Conservation (phyloP, 345 rosid genomes). For the Sapria himalayana region DNA sequence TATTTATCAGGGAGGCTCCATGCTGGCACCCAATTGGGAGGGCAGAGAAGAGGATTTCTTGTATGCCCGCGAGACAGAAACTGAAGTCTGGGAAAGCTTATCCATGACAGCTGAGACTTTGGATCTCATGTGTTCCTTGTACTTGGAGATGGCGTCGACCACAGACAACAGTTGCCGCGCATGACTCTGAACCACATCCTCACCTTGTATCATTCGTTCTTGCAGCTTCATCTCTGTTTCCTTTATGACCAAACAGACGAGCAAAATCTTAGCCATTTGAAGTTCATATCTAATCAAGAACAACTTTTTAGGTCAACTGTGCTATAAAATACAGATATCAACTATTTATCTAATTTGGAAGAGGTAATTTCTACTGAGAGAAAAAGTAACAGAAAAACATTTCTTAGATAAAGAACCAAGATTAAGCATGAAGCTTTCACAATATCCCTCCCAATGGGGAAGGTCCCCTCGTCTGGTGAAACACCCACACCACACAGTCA, state of each 20-base stretch:
- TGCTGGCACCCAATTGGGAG: constrained; percentile 7
- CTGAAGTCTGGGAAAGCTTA: constrained; percentile 28
- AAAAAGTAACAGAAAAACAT: too few species aligned
- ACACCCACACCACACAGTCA: too few species aligned
- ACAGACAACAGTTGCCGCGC: constrained; percentile 33
- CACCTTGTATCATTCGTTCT: constrained; percentile 32
- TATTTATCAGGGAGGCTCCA: background rate
- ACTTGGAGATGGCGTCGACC: constrained; percentile 42
- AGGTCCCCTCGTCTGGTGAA: too few species aligned
- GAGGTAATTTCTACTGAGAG: too few species aligned
- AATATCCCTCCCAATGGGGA: too few species aligned
- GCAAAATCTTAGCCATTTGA: too few species aligned
- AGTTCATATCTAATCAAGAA: too few species aligned
- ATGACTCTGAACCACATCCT: constrained; percentile 33
- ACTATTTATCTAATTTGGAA: too few species aligned
- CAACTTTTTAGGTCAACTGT: too few species aligned
- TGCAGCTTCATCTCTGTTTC: constrained; percentile 25
- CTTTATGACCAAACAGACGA: constrained; percentile 9
- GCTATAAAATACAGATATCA: too few species aligned
- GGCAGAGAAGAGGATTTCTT: constrained; percentile 21
- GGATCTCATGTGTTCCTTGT: constrained; percentile 38
- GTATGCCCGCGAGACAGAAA: constrained; percentile 21
- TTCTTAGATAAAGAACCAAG: too few species aligned
- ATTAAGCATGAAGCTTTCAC: too few species aligned
- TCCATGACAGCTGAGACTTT: constrained; percentile 33